Percentiles rank a stretch among this genome's conserved stretches.
These are phyloP conservation scores for Colletotrichum shisoi DNA, from an alignment of 2,329 filamentous ascomycete genomes.

Conservation along the genomic window DNA sequence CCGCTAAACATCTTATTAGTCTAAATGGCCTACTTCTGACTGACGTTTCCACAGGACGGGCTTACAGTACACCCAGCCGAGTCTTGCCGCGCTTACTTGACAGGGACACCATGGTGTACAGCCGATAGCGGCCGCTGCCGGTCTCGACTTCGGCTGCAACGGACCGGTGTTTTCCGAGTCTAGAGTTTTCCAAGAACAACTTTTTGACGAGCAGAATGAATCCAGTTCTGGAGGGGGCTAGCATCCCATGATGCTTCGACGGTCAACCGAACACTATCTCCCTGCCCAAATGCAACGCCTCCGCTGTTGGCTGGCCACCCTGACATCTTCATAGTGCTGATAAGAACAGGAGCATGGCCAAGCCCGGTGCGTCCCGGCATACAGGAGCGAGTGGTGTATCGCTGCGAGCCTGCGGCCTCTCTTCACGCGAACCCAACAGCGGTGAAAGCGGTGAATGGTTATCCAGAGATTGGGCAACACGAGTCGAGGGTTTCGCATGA, in stretches of 20 bases:
- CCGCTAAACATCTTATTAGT: conserved; percentile 12
- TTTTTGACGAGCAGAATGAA: not conserved
- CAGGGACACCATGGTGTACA: conserved; percentile 14
- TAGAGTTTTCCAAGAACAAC: conserved; percentile 15
- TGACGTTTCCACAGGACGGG: conserved; percentile 14
- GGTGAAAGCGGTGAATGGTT: not conserved
- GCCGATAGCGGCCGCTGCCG: conserved; percentile 23
- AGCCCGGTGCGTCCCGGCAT: not conserved
- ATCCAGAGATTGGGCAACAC: not conserved
- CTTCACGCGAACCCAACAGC: not conserved
- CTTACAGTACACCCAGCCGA: conserved; percentile 22
- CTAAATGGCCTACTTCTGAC: not conserved
- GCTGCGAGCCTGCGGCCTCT: not conserved
- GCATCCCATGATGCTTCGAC: not conserved
- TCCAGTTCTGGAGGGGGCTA: not conserved
- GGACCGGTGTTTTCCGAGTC: conserved; percentile 6
- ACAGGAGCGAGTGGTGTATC: not conserved
- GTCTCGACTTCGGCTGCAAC: conserved; percentile 16
- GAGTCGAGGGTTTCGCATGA: not conserved
- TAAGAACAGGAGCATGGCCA: not conserved
- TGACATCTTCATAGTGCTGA: not conserved
- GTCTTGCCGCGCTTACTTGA: conserved; percentile 9
- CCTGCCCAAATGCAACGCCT: not conserved
- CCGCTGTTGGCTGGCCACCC: not conserved
- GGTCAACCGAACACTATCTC: not conserved